phyloP scores from a whole-genome alignment of 169 alveolate species.

The Plasmodium blacklocki region DNA sequence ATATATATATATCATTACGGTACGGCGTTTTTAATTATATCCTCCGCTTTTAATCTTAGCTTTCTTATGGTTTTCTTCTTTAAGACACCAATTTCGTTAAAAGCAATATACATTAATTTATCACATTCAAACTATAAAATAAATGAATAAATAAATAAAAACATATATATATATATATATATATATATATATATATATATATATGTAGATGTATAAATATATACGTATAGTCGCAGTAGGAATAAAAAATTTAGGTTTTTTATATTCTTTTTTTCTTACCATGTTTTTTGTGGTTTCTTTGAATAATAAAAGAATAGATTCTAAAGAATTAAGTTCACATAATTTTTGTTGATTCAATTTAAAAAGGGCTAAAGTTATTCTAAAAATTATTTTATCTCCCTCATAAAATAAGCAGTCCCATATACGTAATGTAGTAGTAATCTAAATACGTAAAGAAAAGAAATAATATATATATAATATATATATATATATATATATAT shows the following conservation, averaged over 20 bases:
- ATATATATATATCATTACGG: conserved; percentile 5
- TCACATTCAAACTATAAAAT: conserved; percentile 80
- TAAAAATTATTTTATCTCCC: conserved; percentile 88
- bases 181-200: background rate
- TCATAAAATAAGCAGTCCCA: conserved; percentile 90
- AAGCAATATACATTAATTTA: conserved; percentile 82
- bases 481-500: background rate
- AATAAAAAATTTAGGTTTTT: background rate
- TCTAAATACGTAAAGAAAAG: conserved; percentile 46
- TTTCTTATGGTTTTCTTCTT: conserved; percentile 81
- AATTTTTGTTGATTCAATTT: conserved; percentile 82
- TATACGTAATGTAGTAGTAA: conserved; percentile 86
- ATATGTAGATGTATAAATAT: no score
- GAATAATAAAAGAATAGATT: conserved; percentile 78
- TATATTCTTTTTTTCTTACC: conserved; percentile 31
- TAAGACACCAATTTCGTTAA: conserved; percentile 82
- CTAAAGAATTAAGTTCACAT: conserved; percentile 75
- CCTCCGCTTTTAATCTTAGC: conserved; percentile 79
- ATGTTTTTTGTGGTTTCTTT: conserved; percentile 79
- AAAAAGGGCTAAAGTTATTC: conserved; percentile 86
- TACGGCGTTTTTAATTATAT: conserved; percentile 31
- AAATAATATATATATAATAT: conserved; percentile 11
- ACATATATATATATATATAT: background rate
- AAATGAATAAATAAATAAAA: background rate
- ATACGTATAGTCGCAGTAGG: background rate